These are phyloP conservation scores for Wallacemonas sp. DNA, from an alignment of 208 protist species.

Conservation along the genomic window DNA sequence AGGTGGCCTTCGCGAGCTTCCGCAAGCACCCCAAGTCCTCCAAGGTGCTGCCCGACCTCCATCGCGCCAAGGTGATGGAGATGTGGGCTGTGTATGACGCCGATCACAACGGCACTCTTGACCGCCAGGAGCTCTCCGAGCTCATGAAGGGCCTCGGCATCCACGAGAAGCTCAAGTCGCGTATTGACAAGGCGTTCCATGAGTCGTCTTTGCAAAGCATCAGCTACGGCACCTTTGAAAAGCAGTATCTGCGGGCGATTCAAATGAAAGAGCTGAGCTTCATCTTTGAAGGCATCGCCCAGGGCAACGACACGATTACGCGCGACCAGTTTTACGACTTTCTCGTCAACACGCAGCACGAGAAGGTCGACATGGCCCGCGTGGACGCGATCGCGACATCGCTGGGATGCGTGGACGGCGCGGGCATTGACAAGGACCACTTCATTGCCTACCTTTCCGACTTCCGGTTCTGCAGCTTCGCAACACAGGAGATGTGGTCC, in stretches of 20 bases:
- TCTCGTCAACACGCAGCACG: slow-evolving; percentile 43
- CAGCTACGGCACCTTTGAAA: slow-evolving; percentile 45
- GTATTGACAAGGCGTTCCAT: slow-evolving; percentile 36
- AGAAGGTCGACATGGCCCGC: slow-evolving; percentile 30
- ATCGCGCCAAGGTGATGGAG: slow-evolving; percentile 62
- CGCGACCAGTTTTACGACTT: slow-evolving; percentile 46
- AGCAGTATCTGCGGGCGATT: slow-evolving; percentile 39
- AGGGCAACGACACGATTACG: slow-evolving; percentile 32
- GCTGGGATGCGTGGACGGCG: slow-evolving; percentile 37
- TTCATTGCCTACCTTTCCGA: slow-evolving; percentile 53
- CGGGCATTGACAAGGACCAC: slow-evolving; percentile 29
- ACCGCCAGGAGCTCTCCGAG: slow-evolving; percentile 40
- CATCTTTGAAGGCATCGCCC: slow-evolving; percentile 40
- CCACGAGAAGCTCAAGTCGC: slow-evolving; percentile 37
- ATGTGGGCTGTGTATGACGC: slow-evolving; percentile 69
- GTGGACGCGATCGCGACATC: slow-evolving; percentile 39
- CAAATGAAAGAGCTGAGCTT: slow-evolving; percentile 56
- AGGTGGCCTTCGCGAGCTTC: slow-evolving; percentile 34
- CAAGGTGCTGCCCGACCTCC: slow-evolving; percentile 36
- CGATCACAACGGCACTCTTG: slow-evolving; percentile 62
- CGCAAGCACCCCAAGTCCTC: slow-evolving; percentile 22
- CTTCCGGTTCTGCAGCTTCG: slow-evolving; percentile 28
- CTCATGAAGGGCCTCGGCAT: slow-evolving; percentile 54
- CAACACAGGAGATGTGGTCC: slow-evolving; percentile 31
- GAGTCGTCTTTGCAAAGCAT: slow-evolving; percentile 29